Evolutionary conservation across 257 asterid species (phyloP), one percentile per base, ranked within the genome.

Genomic region (Solanum appendiculatum): DNA sequence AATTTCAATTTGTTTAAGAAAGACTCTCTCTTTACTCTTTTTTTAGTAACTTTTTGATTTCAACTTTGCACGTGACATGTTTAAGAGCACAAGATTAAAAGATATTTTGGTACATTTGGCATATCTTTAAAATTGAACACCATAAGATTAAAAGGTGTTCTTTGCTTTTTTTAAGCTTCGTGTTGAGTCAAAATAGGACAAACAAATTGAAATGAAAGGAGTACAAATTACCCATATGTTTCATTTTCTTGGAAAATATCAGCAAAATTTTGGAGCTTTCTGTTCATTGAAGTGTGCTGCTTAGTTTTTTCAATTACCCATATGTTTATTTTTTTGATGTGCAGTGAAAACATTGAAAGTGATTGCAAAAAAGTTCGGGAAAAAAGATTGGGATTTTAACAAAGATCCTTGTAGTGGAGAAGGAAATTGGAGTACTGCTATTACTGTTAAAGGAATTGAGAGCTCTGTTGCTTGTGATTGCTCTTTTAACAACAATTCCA

Each of bases 311-410:
- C 27, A 46, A 9, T 25, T 31, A 10, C 18, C n/a, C 40, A 4
- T 56, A 33, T 36, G 21, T 81, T 68, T 74, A 63, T 89, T 58
- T 75, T 83, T 18, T 84, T 69, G 25, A 21, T 51, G 68, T 91
- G 88, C 89, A 96, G 99, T 94, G 90, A 87, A 27, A 86, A 94
- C 94, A 37, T 88, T 95, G 93, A 93, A 72, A 84, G 94, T 91
- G 89, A 94, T 96, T 72, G 95, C 90, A 20, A 91, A 73, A 87
- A 89, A 91, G 84, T 39, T 96, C 88, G 98, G 98, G 89, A 95
- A 94, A 74, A 93, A 25, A 33, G 99, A 95, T 88, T 96, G 99
- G 98, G 93, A 95, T 86, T 94, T 95, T 82, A 89, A 88, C 89
- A 89, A 66, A 73, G 98, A 96, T 90, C 97, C 98, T 6, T 96